Evolutionary conservation across 345 rosid genomes (phyloP).

Genomic region (Viola odorata): DNA sequence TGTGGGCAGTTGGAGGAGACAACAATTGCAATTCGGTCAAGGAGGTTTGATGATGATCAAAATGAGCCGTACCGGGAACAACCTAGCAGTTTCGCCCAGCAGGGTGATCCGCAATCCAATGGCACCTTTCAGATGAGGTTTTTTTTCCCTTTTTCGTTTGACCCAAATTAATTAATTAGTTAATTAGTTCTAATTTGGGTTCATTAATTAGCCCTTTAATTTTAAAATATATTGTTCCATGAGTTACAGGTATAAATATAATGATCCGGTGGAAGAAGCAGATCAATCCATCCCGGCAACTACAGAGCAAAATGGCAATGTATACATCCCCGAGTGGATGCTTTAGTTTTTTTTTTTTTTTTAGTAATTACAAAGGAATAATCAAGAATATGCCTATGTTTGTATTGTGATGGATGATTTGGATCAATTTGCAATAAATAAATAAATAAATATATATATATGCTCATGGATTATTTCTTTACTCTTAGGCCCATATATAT

Average conservation of each 20-base stretch:
- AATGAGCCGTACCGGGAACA: conserved; percentile 4
- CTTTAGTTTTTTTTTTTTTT: conserved; percentile 4
- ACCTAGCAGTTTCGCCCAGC: neutral
- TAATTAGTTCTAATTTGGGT: too few relatives aligned
- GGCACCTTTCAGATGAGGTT: conserved; percentile 5
- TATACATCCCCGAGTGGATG: conserved; percentile 35
- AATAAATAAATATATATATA: too few relatives aligned
- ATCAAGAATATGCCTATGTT: neutral
- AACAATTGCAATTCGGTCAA: conserved; percentile 1
- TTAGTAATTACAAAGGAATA: too few relatives aligned
- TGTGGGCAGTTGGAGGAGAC: conserved; percentile 22
- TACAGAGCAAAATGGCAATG: conserved; percentile 18
- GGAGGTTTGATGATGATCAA: conserved; percentile 14
- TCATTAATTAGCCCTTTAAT: too few relatives aligned
- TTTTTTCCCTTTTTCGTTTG: too few relatives aligned
- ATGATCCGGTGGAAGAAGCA: conserved; percentile 10
- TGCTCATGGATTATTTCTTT: too few relatives aligned
- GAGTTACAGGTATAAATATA: conserved; percentile 16
- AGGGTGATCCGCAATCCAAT: conserved; percentile 1
- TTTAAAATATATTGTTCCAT: too few relatives aligned
- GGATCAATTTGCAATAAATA: too few relatives aligned
- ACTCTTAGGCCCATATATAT: too few relatives aligned
- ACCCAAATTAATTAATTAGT: too few relatives aligned
- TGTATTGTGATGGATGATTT: too few relatives aligned
- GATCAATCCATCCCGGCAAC: conserved; percentile 10